Evolutionary conservation across 306 rosid species (phyloP).

Genomic region (Cucumis cinereus): DNA sequence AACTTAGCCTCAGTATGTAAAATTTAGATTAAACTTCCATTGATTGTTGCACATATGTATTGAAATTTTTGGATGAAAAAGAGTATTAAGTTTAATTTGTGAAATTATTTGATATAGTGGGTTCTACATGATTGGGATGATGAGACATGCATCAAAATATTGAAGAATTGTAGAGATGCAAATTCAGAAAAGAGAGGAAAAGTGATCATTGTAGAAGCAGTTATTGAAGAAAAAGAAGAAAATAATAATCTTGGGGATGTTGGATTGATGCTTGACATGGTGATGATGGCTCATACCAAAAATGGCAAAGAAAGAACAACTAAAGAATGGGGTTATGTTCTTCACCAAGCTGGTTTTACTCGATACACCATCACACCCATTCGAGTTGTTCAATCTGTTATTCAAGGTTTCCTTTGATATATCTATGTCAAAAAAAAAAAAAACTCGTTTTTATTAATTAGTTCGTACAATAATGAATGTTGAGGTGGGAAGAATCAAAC

Average conservation of each 20-base stretch:
- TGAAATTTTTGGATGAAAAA: too few species aligned
- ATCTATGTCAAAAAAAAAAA: too few species aligned
- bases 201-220: slow-evolving; percentile 36
- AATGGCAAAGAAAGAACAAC: neutral
- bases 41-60: too few species aligned
- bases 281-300: slow-evolving; percentile 12
- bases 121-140: slow-evolving; percentile 55
- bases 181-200: slow-evolving; percentile 32
- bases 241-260: slow-evolving; percentile 15
- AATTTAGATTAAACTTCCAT: too few species aligned
- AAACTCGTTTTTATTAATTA: too few species aligned
- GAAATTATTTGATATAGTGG: slow-evolving; percentile 4
- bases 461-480: too few species aligned
- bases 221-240: slow-evolving; percentile 19
- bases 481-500: too few species aligned
- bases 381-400: slow-evolving; percentile 27
- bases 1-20: too few species aligned
- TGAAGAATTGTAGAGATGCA: slow-evolving; percentile 35
- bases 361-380: slow-evolving; percentile 16
- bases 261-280: slow-evolving; percentile 41
- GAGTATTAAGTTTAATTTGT: too few species aligned
- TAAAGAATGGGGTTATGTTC: slow-evolving; percentile 44
- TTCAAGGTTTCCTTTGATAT: slow-evolving; percentile 24
- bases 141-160: slow-evolving; percentile 38
- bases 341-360: slow-evolving; percentile 41